Conservation (phyloP, 805 yeast species). For the Hyphopichia homilentoma region DNA sequence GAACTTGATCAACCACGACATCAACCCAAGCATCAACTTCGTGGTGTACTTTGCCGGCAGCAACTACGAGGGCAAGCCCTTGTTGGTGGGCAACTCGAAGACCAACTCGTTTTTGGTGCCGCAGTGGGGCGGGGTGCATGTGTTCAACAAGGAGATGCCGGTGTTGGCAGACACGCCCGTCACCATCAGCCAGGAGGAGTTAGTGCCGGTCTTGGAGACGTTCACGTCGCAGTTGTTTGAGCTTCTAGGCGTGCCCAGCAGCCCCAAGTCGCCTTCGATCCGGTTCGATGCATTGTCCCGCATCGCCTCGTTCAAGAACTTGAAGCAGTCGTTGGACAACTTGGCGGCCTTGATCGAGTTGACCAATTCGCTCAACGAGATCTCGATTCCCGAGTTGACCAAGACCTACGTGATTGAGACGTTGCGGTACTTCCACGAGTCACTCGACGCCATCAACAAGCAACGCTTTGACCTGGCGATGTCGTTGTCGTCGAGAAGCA, state of each 20-base stretch:
- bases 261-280: conserved; percentile 55
- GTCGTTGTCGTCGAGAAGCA: conserved; percentile 49
- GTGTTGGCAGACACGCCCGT: conserved; percentile 9
- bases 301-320: conserved; percentile 52
- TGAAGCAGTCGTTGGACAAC: conserved; percentile 62
- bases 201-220: conserved; percentile 57
- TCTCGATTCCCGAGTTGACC: conserved; percentile 79
- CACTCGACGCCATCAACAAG: conserved; percentile 27
- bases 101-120: conserved; percentile 72
- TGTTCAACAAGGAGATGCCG: conserved; percentile 40
- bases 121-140: conserved; percentile 82
- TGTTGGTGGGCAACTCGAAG: conserved; percentile 42
- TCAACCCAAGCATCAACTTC: conserved; percentile 69
- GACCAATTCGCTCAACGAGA: conserved; percentile 64
- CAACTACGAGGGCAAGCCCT: conserved; percentile 41
- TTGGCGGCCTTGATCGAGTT: conserved; percentile 69
- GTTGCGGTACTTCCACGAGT: conserved; percentile 34
- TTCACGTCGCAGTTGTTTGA: conserved; percentile 75
- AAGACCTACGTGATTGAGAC: conserved; percentile 53
- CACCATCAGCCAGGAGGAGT: conserved; percentile 37
- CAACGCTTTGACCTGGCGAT: conserved; percentile 30
- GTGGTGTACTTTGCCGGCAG: conserved; percentile 60
- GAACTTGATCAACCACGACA: conserved; percentile 58
- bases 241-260: conserved; percentile 63
- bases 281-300: conserved; percentile 68